Conservation (phyloP, 768 basidiomycete species). For the Naganishia randhawae region DNA sequence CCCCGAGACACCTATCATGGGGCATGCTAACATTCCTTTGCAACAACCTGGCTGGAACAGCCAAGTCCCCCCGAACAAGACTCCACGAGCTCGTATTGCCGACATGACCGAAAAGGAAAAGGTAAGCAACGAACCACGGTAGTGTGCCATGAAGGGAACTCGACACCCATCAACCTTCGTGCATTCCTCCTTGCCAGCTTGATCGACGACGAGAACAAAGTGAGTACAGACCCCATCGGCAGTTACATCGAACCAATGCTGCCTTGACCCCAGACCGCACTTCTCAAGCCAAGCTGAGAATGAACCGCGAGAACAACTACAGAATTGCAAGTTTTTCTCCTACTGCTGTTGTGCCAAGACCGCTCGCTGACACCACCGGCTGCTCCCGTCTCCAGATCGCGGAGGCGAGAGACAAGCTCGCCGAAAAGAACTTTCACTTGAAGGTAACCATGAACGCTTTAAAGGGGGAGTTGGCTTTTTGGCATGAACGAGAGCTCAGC, state of each 20-base stretch:
- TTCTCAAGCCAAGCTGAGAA: constrained; percentile 2
- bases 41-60: background rate
- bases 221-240: background rate
- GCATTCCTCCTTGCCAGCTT: background rate
- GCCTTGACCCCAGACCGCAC: background rate
- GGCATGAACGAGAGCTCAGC: background rate
- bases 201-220: constrained; percentile 7
- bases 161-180: background rate
- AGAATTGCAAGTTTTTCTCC: background rate
- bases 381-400: background rate
- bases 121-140: background rate
- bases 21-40: background rate
- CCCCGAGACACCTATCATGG: background rate
- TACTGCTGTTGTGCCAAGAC: background rate
- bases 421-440: background rate
- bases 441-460: background rate
- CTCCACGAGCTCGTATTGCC: background rate
- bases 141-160: background rate
- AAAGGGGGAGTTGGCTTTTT: background rate
- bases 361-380: background rate
- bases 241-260: background rate
- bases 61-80: background rate
- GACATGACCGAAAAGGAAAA: background rate
- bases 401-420: background rate
- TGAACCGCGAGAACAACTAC: background rate